Evolutionary conservation across 2,329 filamentous ascomycete genomes (phyloP), one percentile per base, ranked within the genome.

Genomic region (Pseudocercospora vitis): DNA sequence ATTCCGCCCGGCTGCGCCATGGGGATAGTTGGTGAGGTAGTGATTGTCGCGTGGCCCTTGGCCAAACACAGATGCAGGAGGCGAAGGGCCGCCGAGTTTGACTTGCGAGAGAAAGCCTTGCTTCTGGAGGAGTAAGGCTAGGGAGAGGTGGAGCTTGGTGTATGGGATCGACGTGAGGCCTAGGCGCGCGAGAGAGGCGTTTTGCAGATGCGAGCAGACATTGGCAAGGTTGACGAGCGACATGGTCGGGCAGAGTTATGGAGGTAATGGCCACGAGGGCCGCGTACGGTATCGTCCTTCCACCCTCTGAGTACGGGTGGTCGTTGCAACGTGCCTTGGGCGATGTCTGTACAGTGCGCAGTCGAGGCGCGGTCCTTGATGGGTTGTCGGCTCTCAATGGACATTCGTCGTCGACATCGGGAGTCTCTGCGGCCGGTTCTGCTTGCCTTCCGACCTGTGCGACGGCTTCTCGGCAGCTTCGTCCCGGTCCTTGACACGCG

Each of bases 201-300:
- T 96, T 72, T 94, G 89, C 53, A 96, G 80, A 76, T 96, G 91
- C 62, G 90, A 91, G 80, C 89, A 95, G 74, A 91, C 84, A 77
- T 92, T 78, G 65, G 84, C 81, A 60, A 95, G 81, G 73, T 86
- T 83, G 69, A 82, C 78, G 74, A 96, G 81, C 65, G 85, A 88
- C 86, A 89, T 88, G 67, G 50, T 63, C 51, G 40, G 37, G 16
- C 7, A 21, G 26, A 18, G 18, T 16, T 26, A 51, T 16, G 49
- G 24, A 3, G 19, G 29, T 47, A 29, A 16, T 55, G 55, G 52
- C 52, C 55, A 45, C 53, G 29, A 21, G 33, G 56, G 56, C 53
- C 42, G 42, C 9, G 6, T 8, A 7, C 1, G 9, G 19, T 21
- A 23, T 49, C 23, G 24, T 48, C 8, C n/a, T n/a, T n/a, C n/a